Conservation (phyloP, 1,139 yeast genomes). For the Protomyces gravidus region DNA sequence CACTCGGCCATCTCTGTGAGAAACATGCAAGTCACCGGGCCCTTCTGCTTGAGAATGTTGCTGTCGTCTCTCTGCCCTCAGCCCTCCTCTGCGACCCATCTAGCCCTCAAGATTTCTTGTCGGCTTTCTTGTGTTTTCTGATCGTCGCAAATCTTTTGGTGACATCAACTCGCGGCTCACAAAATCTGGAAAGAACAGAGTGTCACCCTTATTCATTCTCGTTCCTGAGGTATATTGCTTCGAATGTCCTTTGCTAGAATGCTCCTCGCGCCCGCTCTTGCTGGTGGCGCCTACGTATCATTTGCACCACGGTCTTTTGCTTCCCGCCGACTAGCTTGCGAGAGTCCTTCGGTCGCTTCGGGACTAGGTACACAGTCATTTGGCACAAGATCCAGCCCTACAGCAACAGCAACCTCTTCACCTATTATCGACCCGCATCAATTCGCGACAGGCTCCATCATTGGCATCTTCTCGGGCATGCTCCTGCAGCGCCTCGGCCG, state of each 20-base stretch:
- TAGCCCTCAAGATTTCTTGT: too few relatives aligned
- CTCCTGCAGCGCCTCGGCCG: slow-evolving; percentile 24
- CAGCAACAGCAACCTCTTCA: neutral
- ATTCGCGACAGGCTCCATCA: slow-evolving; percentile 22
- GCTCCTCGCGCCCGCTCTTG: slow-evolving; percentile 18
- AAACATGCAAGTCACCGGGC: neutral
- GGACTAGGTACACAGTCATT: too few relatives aligned
- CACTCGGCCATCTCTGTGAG: neutral
- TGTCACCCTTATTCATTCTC: too few relatives aligned
- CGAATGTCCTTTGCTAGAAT: slow-evolving; percentile 20
- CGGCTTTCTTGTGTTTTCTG: too few relatives aligned
- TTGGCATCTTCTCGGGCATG: slow-evolving; percentile 22
- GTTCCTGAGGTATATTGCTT: too few relatives aligned
- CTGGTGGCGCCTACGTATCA: neutral
- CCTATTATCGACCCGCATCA: slow-evolving; percentile 22
- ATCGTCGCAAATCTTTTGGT: too few relatives aligned
- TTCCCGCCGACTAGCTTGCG: neutral
- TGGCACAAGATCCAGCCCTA: too few relatives aligned
- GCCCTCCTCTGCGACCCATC: slow-evolving; percentile 38
- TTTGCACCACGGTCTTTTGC: neutral
- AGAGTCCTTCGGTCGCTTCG: neutral
- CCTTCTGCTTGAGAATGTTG: neutral
- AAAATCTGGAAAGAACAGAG: too few relatives aligned
- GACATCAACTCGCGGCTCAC: too few relatives aligned
- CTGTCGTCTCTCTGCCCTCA: slow-evolving; percentile 38